Evolutionary conservation across 2,329 filamentous ascomycete genomes (phyloP).

Genomic region (Albophoma yamanashiensis): DNA sequence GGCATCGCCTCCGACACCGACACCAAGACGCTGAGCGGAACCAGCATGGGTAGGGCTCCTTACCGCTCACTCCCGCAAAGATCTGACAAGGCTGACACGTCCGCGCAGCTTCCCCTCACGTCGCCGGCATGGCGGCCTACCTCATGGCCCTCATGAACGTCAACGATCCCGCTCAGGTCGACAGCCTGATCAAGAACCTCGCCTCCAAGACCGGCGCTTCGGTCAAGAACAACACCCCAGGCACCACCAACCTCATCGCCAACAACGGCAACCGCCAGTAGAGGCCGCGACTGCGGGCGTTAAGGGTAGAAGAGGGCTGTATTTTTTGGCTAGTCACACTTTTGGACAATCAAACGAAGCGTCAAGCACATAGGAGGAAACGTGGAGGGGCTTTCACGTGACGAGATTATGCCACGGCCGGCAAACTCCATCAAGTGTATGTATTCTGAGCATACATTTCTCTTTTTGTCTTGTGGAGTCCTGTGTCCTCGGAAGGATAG

Average conservation of each 20-base stretch:
- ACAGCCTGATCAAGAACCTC: conserved; percentile 40
- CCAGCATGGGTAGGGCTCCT: conserved; percentile 39
- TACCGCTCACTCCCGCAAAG: not conserved
- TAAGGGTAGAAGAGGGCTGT: not conserved
- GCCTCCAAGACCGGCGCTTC: conserved; percentile 33
- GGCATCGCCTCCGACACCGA: conserved; percentile 38
- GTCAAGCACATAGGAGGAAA: not conserved
- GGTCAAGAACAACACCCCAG: conserved; percentile 28
- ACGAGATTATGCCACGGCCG: not conserved
- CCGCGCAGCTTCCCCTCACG: conserved; percentile 46
- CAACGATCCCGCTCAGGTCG: conserved; percentile 23
- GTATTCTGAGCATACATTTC: not conserved
- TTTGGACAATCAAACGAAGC: not conserved
- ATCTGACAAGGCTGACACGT: not conserved
- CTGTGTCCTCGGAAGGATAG: not conserved
- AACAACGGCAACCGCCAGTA: conserved; percentile 37
- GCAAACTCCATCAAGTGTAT: not conserved
- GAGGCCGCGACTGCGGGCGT: not conserved
- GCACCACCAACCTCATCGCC: conserved; percentile 43
- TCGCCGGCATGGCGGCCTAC: conserved; percentile 58
- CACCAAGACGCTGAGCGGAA: conserved; percentile 37
- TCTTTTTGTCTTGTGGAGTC: not conserved
- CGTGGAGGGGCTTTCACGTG: not conserved
- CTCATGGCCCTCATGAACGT: conserved; percentile 47
- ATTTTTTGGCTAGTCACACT: not conserved